These are phyloP conservation scores for Chalara sp. DNA, from an alignment of 2,329 filamentous ascomycete genomes.

Conservation along the genomic window DNA sequence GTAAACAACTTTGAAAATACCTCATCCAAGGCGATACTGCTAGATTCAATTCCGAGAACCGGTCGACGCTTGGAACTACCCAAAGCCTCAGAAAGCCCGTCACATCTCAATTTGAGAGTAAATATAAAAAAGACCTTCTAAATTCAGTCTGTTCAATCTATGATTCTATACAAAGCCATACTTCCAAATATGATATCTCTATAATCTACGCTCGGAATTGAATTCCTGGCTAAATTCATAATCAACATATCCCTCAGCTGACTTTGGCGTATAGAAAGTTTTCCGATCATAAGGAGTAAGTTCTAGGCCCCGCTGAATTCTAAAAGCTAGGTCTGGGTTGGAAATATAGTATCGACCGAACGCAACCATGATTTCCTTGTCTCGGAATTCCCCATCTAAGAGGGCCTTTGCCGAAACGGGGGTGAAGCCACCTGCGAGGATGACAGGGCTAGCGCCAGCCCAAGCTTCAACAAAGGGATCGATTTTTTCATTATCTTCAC, in stretches of 20 bases:
- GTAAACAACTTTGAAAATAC: too few relatives aligned
- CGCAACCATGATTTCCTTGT: constrained; percentile 30
- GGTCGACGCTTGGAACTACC: too few relatives aligned
- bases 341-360: constrained; percentile 39
- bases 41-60: too few relatives aligned
- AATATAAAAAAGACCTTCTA: too few relatives aligned
- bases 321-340: constrained; percentile 38
- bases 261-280: constrained; percentile 28
- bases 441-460: constrained; percentile 35
- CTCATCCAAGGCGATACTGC: too few relatives aligned
- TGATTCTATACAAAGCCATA: too few relatives aligned
- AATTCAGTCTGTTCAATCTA: too few relatives aligned
- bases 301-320: constrained; percentile 32
- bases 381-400: constrained; percentile 28
- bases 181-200: too few relatives aligned
- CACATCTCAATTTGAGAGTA: too few relatives aligned
- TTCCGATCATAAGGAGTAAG: constrained; percentile 33
- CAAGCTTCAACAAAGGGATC: constrained; percentile 40
- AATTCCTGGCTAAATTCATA: constrained; percentile 27
- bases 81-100: too few relatives aligned
- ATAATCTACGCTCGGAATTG: too few relatives aligned
- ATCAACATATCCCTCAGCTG: constrained; percentile 29
- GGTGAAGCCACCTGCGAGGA: constrained; percentile 43
- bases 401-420: constrained; percentile 32
- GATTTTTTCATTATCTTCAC: constrained; percentile 31